These are phyloP conservation scores for Tolypocladium album DNA, from an alignment of 2,329 filamentous ascomycete species.

Conservation along the genomic window DNA sequence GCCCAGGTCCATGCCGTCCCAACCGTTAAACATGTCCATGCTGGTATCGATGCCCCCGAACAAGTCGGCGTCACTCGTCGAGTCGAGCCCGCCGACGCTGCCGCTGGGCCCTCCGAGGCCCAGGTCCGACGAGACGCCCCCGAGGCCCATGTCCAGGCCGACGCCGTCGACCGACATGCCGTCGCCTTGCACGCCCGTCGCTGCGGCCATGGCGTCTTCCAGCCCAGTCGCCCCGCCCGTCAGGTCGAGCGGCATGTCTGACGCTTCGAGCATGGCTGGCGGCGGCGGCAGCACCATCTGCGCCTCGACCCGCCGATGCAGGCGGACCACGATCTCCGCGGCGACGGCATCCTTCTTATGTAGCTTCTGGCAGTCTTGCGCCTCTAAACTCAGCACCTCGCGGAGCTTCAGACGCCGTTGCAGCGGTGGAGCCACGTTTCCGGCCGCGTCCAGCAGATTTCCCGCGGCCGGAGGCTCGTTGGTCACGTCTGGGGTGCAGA, in stretches of 20 bases:
- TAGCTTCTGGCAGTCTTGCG: slow-evolving; percentile 45
- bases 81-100: slow-evolving; percentile 18
- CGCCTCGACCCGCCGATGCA: slow-evolving; percentile 55
- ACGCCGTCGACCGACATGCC: slow-evolving; percentile 27
- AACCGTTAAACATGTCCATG: slow-evolving; percentile 34
- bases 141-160: slow-evolving; percentile 35
- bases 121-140: slow-evolving; percentile 23
- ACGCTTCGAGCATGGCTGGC: slow-evolving; percentile 29
- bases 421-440: slow-evolving; percentile 22
- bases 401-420: slow-evolving; percentile 46
- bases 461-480: slow-evolving; percentile 26
- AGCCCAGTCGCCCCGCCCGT: slow-evolving; percentile 26
- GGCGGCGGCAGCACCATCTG: slow-evolving; percentile 40
- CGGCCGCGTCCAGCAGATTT: slow-evolving; percentile 20
- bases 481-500: slow-evolving; percentile 54
- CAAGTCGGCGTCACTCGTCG: slow-evolving; percentile 24
- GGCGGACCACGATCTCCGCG: slow-evolving; percentile 51
- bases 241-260: slow-evolving; percentile 29
- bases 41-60: slow-evolving; percentile 26
- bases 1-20: slow-evolving; percentile 24
- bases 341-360: slow-evolving; percentile 44
- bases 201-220: slow-evolving; percentile 31
- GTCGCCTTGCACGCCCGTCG: slow-evolving; percentile 27
- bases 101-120: slow-evolving; percentile 23
- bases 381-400: slow-evolving; percentile 46